phyloP scores from a whole-genome alignment of 331 rosid genomes.

The Phaseolus coccineus region DNA sequence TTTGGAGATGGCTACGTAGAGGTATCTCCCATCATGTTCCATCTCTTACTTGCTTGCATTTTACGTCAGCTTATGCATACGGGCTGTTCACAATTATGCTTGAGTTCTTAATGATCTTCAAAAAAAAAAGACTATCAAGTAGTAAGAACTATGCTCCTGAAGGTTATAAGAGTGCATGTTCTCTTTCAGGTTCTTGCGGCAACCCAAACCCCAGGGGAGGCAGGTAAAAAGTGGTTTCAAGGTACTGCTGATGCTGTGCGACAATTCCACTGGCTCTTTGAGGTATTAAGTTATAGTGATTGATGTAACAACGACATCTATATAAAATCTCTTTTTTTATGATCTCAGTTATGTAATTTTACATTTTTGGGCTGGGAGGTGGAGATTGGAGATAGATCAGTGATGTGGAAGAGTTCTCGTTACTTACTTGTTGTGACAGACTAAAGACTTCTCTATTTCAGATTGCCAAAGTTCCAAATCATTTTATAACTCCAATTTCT shows the following conservation, averaged over 20 bases:
- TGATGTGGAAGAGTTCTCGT: background rate
- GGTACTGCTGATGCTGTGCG: conserved; percentile 99
- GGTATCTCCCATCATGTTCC: conserved; percentile 49
- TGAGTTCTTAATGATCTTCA: conserved; percentile 1
- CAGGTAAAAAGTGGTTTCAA: conserved; percentile 87
- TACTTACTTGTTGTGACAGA: background rate
- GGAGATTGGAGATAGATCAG: background rate
- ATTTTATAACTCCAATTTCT: background rate
- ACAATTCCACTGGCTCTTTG: conserved; percentile 96
- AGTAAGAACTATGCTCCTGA: background rate
- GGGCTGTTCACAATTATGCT: background rate
- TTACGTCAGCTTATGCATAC: background rate
- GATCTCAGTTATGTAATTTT: background rate
- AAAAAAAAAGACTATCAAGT: background rate
- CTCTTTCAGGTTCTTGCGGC: conserved; percentile 90
- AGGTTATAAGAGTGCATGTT: conserved; percentile 28
- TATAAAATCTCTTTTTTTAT: too few relatives aligned
- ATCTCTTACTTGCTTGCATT: conserved; percentile 31
- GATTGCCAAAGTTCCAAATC: background rate
- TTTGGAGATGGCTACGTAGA: conserved; percentile 92
- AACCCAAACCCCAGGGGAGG: conserved; percentile 94
- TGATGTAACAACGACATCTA: background rate
- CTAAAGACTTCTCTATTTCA: background rate
- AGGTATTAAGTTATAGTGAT: conserved; percentile 52
- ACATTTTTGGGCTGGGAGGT: background rate